A percentile compares a stretch with the other conserved stretches of the same genome.
Evolutionary conservation across 345 rosid species (phyloP).

Genomic region (Mallotus nudiflorus): DNA sequence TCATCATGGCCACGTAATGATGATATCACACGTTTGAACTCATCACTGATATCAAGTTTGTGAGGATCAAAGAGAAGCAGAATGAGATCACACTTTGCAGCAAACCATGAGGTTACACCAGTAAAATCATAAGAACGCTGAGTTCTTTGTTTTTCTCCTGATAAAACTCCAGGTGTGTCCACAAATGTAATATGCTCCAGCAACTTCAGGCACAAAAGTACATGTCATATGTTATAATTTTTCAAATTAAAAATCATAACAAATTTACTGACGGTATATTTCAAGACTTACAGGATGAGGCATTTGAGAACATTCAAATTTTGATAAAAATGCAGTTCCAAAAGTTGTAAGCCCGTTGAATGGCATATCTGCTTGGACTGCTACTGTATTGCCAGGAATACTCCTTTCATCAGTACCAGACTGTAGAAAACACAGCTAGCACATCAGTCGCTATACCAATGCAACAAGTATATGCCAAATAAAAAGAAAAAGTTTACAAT

Average conservation of each 20-base stretch:
- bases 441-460: background rate
- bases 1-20: slow-evolving; percentile 95
- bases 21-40: slow-evolving; percentile 94
- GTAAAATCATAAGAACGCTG: slow-evolving; percentile 90
- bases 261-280: slow-evolving; percentile 7
- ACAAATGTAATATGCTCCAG: slow-evolving; percentile 89
- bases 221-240: slow-evolving; percentile 21
- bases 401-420: slow-evolving; percentile 97
- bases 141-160: slow-evolving; percentile 92
- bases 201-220: slow-evolving; percentile 47
- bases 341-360: slow-evolving; percentile 85
- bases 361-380: slow-evolving; percentile 98
- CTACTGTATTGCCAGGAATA: slow-evolving; percentile 91
- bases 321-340: slow-evolving; percentile 90
- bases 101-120: slow-evolving; percentile 97
- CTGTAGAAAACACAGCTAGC: slow-evolving; percentile 38
- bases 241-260: slow-evolving; percentile 10
- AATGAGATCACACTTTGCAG: slow-evolving; percentile 94
- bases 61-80: slow-evolving; percentile 95
- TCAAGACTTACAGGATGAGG: slow-evolving; percentile 73
- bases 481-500: slow-evolving; percentile 1
- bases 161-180: slow-evolving; percentile 94
- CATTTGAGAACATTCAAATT: slow-evolving; percentile 98
- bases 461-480: background rate
- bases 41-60: slow-evolving; percentile 93